Conservation (phyloP, 1,284 basidiomycete species). For the Naganishia albida region DNA sequence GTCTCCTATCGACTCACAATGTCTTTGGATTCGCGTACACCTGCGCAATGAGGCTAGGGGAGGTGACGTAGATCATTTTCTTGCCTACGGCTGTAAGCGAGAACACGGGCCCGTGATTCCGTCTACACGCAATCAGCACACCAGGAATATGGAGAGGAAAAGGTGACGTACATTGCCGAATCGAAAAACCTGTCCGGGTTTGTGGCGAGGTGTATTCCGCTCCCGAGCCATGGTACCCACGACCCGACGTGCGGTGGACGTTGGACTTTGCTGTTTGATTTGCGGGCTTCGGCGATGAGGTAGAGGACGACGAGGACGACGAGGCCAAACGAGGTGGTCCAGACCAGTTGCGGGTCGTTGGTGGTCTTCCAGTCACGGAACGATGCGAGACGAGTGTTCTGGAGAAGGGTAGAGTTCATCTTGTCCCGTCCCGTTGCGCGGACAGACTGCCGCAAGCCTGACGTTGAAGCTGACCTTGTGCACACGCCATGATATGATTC, state of each 20-base stretch:
- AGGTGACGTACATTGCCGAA: neutral
- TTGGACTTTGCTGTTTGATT: neutral
- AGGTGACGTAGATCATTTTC: conserved; percentile 23
- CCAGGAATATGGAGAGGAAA: neutral
- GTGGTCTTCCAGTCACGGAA: too few relatives aligned
- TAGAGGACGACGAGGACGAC: neutral
- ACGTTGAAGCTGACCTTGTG: too few relatives aligned
- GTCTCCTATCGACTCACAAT: conserved; percentile 1
- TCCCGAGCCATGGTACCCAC: conserved; percentile 29
- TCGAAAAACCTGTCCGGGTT: conserved; percentile 23
- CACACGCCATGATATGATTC: too few relatives aligned
- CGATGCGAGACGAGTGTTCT: too few relatives aligned
- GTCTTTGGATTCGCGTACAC: conserved; percentile 18
- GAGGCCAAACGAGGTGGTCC: neutral
- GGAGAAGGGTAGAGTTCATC: too few relatives aligned
- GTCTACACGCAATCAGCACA: neutral
- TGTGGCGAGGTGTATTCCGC: conserved; percentile 14
- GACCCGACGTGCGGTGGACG: conserved; percentile 19
- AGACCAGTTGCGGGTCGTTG: too few relatives aligned
- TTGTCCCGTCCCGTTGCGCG: too few relatives aligned
- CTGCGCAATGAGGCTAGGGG: neutral
- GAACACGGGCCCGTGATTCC: conserved; percentile 13
- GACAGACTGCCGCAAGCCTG: too few relatives aligned
- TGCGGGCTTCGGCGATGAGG: neutral
- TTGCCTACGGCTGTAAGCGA: conserved; percentile 15